phyloP scores from a whole-genome alignment of 805 yeast genomes.

The Jamesozyma gamospora region DNA sequence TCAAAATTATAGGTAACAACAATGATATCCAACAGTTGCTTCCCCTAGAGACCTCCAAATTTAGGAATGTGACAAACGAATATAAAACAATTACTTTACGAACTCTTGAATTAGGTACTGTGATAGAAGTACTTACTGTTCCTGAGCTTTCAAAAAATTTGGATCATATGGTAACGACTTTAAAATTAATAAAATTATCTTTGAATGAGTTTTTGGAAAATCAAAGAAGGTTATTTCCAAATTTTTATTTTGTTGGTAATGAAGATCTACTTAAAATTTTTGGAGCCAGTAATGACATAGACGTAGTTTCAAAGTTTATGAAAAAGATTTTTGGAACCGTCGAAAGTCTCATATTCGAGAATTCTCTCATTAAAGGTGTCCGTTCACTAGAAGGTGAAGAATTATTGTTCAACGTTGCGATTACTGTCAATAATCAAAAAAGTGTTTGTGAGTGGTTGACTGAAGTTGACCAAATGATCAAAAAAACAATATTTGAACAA shows the following conservation, averaged over 20 bases:
- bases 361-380: constrained; percentile 36
- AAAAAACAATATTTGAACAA: neutral
- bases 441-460: constrained; percentile 47
- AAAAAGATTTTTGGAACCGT: constrained; percentile 67
- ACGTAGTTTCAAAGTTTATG: constrained; percentile 46
- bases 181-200: constrained; percentile 51
- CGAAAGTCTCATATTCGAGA: constrained; percentile 31
- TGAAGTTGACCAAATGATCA: constrained; percentile 44
- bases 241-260: constrained; percentile 83
- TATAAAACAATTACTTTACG: constrained; percentile 42
- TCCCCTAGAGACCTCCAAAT: constrained; percentile 62
- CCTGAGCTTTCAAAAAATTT: constrained; percentile 40
- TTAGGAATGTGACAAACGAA: constrained; percentile 53
- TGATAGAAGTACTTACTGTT: constrained; percentile 45
- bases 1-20: constrained; percentile 60
- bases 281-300: constrained; percentile 48
- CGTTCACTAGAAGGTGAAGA: constrained; percentile 59
- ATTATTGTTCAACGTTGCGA: constrained; percentile 34
- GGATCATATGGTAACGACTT: constrained; percentile 43
- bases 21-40: constrained; percentile 51
- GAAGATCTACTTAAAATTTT: constrained; percentile 79
- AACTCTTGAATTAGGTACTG: constrained; percentile 39
- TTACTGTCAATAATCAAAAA: constrained; percentile 30
- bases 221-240: constrained; percentile 66
- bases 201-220: constrained; percentile 69